phyloP scores from a whole-genome alignment of 2,329 filamentous ascomycete genomes.

The Ramichloridium luteum region DNA sequence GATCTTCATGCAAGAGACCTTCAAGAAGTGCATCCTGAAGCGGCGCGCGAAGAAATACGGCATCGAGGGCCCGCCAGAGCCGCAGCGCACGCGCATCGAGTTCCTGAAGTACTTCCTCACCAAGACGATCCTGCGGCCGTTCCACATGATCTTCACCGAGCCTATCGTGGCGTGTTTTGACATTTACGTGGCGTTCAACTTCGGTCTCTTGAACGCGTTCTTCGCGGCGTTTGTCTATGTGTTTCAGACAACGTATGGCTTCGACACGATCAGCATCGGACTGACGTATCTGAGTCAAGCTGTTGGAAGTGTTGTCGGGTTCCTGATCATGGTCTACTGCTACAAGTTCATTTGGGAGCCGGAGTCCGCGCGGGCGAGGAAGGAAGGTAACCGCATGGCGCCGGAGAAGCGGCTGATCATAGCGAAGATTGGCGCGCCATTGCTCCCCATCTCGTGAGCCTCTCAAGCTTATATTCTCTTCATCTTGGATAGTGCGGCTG shows the following conservation, averaged over 20 bases:
- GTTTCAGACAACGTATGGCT: slow-evolving; percentile 58
- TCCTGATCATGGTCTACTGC: slow-evolving; percentile 15
- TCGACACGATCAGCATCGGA: slow-evolving; percentile 38
- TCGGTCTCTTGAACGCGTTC: slow-evolving; percentile 14
- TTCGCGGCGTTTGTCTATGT: slow-evolving; percentile 16
- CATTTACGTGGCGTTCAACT: slow-evolving; percentile 15
- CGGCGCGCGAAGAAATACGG: slow-evolving; percentile 20
- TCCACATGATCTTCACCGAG: slow-evolving; percentile 20
- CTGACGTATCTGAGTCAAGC: slow-evolving; percentile 15
- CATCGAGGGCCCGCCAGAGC: slow-evolving; percentile 10
- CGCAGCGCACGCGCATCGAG: slow-evolving; percentile 9
- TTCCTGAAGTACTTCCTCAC: slow-evolving; percentile 15
- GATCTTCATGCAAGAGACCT: slow-evolving; percentile 36
- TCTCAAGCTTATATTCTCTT: not conserved
- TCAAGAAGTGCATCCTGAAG: slow-evolving; percentile 35
- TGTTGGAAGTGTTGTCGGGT: slow-evolving; percentile 9
- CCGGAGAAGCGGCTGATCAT: slow-evolving; percentile 8
- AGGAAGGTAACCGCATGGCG: not conserved
- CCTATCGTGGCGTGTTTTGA: slow-evolving; percentile 19
- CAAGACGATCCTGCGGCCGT: slow-evolving; percentile 17
- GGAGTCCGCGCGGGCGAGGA: slow-evolving; percentile 1
- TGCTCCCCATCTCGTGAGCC: slow-evolving; percentile 7
- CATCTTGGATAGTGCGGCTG: not conserved
- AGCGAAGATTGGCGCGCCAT: slow-evolving; percentile 7
- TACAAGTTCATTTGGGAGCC: not conserved